A percentile compares a stretch with the other conserved stretches of the same genome.
Conservation (phyloP, 2,329 filamentous ascomycete species). For the Aquanectria penicillioides region DNA sequence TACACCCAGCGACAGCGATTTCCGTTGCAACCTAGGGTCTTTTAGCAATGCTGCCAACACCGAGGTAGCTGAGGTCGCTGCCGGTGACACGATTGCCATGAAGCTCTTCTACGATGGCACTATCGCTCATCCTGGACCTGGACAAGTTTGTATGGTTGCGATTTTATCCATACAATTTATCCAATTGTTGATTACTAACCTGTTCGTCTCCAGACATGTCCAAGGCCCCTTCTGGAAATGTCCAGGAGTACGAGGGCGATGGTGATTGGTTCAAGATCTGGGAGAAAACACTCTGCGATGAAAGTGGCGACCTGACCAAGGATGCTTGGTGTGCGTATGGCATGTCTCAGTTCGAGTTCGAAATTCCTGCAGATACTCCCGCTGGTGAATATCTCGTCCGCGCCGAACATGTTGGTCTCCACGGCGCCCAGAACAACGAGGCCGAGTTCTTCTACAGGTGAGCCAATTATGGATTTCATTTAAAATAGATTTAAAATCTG, state of each 20-base stretch:
- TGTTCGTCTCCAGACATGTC: slow-evolving; percentile 29
- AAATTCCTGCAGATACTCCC: slow-evolving; percentile 47
- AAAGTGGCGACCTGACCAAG: slow-evolving; percentile 30
- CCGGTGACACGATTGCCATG: slow-evolving; percentile 33
- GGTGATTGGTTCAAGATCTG: slow-evolving; percentile 38
- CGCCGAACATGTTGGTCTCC: slow-evolving; percentile 47
- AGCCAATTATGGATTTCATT: not conserved
- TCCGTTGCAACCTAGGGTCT: slow-evolving; percentile 25
- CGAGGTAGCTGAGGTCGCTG: slow-evolving; percentile 19
- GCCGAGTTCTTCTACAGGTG: slow-evolving; percentile 33
- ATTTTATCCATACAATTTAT: not conserved
- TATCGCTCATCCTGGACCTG: slow-evolving; percentile 34
- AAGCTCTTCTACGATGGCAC: slow-evolving; percentile 28
- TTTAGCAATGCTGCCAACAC: slow-evolving; percentile 15
- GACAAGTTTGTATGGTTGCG: slow-evolving; percentile 24
- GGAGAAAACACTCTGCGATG: slow-evolving; percentile 36
- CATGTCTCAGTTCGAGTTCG: slow-evolving; percentile 43
- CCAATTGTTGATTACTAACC: not conserved
- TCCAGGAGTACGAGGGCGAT: slow-evolving; percentile 37
- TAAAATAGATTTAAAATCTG: not conserved
- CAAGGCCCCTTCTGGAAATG: slow-evolving; percentile 35
- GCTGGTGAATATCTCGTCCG: slow-evolving; percentile 50
- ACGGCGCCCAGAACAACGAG: slow-evolving; percentile 37
- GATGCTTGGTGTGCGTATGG: slow-evolving; percentile 37
- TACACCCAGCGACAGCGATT: slow-evolving; percentile 16